Conservation (phyloP, 2,329 filamentous ascomycete genomes). For the Truncatella angustata region DNA sequence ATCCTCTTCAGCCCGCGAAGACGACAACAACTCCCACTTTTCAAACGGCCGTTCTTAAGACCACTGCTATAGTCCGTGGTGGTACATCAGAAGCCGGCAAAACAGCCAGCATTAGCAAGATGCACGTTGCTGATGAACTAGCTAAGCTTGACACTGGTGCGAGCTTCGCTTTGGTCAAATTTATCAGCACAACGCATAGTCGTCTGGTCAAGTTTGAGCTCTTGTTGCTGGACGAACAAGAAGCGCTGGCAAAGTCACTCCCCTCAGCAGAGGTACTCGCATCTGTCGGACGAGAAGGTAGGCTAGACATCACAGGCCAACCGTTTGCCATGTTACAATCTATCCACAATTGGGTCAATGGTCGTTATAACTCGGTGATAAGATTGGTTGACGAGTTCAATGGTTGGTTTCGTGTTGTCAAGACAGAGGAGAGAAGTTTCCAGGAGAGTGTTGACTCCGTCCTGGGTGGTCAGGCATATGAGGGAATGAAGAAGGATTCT, state of each 20-base stretch:
- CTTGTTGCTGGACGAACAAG: neutral
- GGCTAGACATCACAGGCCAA: conserved; percentile 7
- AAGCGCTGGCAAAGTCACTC: neutral
- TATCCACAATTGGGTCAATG: conserved; percentile 15
- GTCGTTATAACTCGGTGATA: conserved; percentile 23
- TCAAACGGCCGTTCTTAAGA: too few relatives aligned
- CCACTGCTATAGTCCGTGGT: too few relatives aligned
- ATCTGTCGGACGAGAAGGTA: too few relatives aligned
- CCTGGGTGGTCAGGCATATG: neutral
- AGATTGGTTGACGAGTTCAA: conserved; percentile 17
- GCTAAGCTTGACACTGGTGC: neutral
- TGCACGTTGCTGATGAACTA: neutral
- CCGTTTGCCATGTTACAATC: conserved; percentile 15
- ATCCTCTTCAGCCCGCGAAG: neutral
- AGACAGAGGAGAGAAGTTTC: conserved; percentile 41
- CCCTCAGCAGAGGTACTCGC: conserved; percentile 49
- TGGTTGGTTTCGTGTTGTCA: conserved; percentile 27
- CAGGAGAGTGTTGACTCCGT: neutral
- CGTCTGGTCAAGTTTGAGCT: neutral
- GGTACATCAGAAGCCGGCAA: too few relatives aligned
- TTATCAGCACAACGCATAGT: neutral
- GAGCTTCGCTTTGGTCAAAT: neutral
- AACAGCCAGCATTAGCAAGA: neutral
- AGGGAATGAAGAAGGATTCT: conserved; percentile 22
- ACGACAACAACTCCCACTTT: neutral